Conservation (phyloP, 192 early-diverging fungal genomes). For the Linnemannia schmuckeri region DNA sequence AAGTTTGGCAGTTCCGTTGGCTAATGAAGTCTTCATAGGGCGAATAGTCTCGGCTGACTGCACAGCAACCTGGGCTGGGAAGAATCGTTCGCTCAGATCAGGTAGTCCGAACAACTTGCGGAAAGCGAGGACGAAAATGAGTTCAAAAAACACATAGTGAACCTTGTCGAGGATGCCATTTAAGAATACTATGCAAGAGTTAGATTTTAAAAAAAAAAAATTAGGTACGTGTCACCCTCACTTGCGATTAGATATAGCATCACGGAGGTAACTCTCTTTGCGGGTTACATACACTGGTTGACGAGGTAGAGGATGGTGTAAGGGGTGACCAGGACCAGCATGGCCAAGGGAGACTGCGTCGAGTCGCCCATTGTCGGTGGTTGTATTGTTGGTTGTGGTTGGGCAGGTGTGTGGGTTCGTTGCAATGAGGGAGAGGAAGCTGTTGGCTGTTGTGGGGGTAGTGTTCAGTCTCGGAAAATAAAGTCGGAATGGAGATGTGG, state of each 20-base stretch:
- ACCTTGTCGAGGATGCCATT: conserved; percentile 44
- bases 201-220: background rate
- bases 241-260: background rate
- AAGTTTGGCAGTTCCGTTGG: background rate
- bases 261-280: background rate
- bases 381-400: background rate
- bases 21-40: conserved; percentile 19
- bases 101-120: conserved; percentile 47
- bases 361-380: conserved; percentile 23
- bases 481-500: background rate
- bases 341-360: conserved; percentile 49
- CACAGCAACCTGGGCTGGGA: conserved; percentile 30
- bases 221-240: background rate
- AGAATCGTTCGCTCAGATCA: conserved; percentile 42
- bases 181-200: conserved; percentile 30
- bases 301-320: conserved; percentile 54
- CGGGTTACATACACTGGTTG: conserved; percentile 28
- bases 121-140: conserved; percentile 57
- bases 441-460: background rate
- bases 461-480: no score
- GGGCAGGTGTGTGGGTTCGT: background rate
- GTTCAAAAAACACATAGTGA: conserved; percentile 57
- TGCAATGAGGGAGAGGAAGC: background rate
- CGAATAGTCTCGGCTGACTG: conserved; percentile 11
- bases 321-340: conserved; percentile 54